Conservation (phyloP, 129 eudicot genomes). For the Artemisia annua region DNA sequence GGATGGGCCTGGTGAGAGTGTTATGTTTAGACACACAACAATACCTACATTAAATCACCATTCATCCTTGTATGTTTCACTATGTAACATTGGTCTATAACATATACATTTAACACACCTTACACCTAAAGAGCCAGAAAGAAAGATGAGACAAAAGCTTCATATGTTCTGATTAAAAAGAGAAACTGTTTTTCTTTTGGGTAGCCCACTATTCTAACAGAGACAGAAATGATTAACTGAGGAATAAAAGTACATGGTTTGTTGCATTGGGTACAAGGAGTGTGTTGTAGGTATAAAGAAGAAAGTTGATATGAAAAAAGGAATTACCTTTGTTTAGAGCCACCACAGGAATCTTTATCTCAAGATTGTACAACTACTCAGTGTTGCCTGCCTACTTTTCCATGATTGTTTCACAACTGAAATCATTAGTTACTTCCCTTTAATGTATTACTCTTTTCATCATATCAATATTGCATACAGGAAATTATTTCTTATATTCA, state of each 20-base stretch:
- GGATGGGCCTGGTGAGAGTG: conserved; percentile 17
- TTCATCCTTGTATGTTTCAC: neutral
- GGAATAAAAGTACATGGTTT: conserved; percentile 25
- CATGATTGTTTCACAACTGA: conserved; percentile 51
- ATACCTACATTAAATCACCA: conserved; percentile 2
- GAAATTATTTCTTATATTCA: neutral
- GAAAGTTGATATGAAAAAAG: conserved; percentile 35
- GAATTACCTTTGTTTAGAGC: conserved; percentile 28
- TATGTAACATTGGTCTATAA: conserved; percentile 19
- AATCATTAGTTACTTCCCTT: conserved; percentile 43
- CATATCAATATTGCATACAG: conserved; percentile 18
- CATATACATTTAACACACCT: neutral
- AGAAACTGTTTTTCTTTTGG: conserved; percentile 32
- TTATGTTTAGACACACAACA: conserved; percentile 22
- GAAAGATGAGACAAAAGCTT: conserved; percentile 41
- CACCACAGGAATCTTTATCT: conserved; percentile 43
- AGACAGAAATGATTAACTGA: conserved; percentile 5
- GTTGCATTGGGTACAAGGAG: conserved; percentile 20
- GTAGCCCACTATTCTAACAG: conserved; percentile 1
- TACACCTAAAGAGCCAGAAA: conserved; percentile 28
- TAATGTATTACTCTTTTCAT: conserved; percentile 32
- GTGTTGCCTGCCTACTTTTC: conserved; percentile 49
- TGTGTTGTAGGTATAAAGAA: conserved; percentile 12
- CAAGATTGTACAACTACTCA: conserved; percentile 45
- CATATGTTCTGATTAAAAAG: conserved; percentile 36